Evolutionary conservation across 2,329 filamentous ascomycete genomes (phyloP).

Genomic region (Beauveria varroae): DNA sequence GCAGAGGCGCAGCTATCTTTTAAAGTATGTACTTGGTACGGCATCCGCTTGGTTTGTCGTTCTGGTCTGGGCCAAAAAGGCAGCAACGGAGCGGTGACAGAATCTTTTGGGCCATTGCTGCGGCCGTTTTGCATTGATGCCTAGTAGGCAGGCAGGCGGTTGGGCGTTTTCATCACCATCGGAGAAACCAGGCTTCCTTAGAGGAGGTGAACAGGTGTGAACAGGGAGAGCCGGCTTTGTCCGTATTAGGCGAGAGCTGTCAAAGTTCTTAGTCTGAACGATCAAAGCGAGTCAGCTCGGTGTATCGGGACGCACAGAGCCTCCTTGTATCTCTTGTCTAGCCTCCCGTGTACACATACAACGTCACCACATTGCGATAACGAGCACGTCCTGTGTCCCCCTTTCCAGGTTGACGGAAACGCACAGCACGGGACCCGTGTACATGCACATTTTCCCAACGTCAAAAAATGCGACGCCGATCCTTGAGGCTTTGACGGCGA

Average conservation of each 20-base stretch:
- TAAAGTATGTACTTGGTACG: no score
- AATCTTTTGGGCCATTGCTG: neutral
- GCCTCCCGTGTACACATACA: neutral
- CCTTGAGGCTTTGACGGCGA: neutral
- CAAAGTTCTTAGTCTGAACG: neutral
- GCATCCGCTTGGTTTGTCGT: no score
- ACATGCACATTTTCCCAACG: neutral
- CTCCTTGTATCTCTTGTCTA: neutral
- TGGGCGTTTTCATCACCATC: neutral
- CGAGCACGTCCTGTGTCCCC: no score
- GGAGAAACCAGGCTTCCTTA: neutral
- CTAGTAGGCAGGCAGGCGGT: neutral
- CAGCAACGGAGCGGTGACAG: neutral
- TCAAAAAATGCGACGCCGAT: neutral
- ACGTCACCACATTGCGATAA: neutral
- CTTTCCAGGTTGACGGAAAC: neutral
- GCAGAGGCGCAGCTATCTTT: no score
- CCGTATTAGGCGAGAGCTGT: slow-evolving; percentile 4
- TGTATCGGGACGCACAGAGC: slow-evolving; percentile 1
- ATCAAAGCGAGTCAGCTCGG: neutral
- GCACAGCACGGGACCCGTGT: no score
- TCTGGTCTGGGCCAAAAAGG: neutral
- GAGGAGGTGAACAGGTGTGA: neutral
- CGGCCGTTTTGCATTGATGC: neutral
- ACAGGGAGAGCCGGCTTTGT: slow-evolving; percentile 4